Conservation (phyloP, 2,329 filamentous ascomycete genomes). For the Ceratocystis destructans region DNA sequence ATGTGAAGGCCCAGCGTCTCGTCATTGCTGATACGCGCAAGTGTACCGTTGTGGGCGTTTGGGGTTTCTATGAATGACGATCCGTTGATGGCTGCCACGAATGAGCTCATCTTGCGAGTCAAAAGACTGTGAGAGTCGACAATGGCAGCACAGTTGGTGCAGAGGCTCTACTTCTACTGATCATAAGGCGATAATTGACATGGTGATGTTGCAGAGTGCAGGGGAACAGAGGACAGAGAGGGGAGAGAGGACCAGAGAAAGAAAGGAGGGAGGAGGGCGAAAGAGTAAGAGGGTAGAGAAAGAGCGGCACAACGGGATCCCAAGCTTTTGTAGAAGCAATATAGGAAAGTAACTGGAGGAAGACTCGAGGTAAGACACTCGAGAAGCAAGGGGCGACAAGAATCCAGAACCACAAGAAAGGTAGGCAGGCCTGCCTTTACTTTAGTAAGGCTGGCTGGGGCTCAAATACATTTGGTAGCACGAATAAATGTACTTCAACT, state of each 20-base stretch:
- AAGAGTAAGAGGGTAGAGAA: too few relatives aligned
- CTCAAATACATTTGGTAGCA: too few relatives aligned
- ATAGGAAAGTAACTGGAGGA: too few relatives aligned
- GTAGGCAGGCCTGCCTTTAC: too few relatives aligned
- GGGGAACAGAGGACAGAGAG: not conserved
- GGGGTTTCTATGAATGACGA: not conserved
- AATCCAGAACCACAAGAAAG: too few relatives aligned
- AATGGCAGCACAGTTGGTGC: not conserved
- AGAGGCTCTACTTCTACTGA: not conserved
- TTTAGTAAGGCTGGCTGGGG: too few relatives aligned
- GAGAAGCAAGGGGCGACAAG: too few relatives aligned
- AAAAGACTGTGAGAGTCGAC: too few relatives aligned
- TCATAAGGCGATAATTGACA: constrained; percentile 2
- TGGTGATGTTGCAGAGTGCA: not conserved
- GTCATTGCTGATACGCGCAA: not conserved
- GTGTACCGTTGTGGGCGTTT: not conserved
- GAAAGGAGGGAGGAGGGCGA: not conserved
- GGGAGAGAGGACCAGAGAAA: not conserved
- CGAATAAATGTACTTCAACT: too few relatives aligned
- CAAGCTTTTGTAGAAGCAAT: too few relatives aligned
- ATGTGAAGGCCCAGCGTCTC: constrained; percentile 22
- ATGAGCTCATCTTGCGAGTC: not conserved
- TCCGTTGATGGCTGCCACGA: not conserved
- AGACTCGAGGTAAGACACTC: too few relatives aligned
- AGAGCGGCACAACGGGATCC: too few relatives aligned